Conservation (phyloP, 2,329 filamentous ascomycete genomes). For the Arthrobotrys conoides region DNA sequence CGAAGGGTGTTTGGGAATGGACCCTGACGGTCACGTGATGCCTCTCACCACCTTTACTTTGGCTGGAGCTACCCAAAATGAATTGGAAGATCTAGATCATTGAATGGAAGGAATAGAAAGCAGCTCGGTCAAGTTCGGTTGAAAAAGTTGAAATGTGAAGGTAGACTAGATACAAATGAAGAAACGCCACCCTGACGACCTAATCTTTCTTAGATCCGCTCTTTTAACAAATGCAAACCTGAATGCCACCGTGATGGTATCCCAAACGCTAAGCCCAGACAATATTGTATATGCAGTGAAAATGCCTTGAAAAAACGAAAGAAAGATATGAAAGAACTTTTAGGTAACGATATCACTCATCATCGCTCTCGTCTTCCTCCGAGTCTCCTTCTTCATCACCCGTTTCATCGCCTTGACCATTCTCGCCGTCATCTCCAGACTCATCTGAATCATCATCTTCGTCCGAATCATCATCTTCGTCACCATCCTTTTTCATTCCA, state of each 20-base stretch:
- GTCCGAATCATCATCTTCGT: slow-evolving; percentile 71
- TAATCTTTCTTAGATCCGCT: slow-evolving; percentile 14
- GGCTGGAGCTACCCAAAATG: slow-evolving; percentile 38
- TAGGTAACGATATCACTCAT: slow-evolving; percentile 29
- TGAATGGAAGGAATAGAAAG: slow-evolving; percentile 1
- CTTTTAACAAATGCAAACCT: slow-evolving; percentile 13
- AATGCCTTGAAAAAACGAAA: neutral
- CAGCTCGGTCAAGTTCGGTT: slow-evolving; percentile 13
- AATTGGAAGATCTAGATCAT: neutral
- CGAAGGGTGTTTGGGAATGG: slow-evolving; percentile 58
- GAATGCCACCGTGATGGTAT: slow-evolving; percentile 36
- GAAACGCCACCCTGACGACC: slow-evolving; percentile 35
- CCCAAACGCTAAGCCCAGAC: slow-evolving; percentile 39
- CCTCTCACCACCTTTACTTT: slow-evolving; percentile 39
- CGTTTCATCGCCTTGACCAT: slow-evolving; percentile 70
- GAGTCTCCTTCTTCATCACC: slow-evolving; percentile 37
- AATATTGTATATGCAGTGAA: slow-evolving; percentile 10
- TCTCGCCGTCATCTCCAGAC: slow-evolving; percentile 62
- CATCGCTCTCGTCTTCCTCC: slow-evolving; percentile 33
- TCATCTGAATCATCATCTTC: slow-evolving; percentile 66
- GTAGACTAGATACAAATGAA: slow-evolving; percentile 32
- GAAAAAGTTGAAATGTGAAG: slow-evolving; percentile 14
- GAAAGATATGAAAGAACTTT: slow-evolving; percentile 1
- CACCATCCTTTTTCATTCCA: slow-evolving; percentile 75
- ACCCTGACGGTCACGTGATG: slow-evolving; percentile 58